Percentiles rank a stretch among this genome's conserved stretches.
Conservation (phyloP, 345 rosid genomes). For the Stellera chamaejasme region DNA sequence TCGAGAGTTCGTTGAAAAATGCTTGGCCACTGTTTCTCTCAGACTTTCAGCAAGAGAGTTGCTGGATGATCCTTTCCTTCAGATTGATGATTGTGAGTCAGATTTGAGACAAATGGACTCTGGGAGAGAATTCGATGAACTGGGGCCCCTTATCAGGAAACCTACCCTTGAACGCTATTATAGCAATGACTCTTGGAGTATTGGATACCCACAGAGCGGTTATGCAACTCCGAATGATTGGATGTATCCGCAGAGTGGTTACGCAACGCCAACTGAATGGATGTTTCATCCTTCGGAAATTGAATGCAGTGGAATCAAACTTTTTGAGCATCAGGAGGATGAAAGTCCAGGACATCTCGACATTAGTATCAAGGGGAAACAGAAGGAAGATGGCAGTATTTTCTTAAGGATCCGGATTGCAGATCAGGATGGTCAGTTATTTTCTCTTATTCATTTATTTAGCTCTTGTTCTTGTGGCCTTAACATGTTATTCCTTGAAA, state of each 20-base stretch:
- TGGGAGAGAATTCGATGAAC: conserved; percentile 29
- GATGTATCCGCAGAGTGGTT: conserved; percentile 20
- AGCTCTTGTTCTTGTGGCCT: neutral
- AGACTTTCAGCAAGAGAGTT: conserved; percentile 89
- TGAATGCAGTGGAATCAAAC: conserved; percentile 56
- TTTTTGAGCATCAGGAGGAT: conserved; percentile 62
- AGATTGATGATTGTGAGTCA: conserved; percentile 43
- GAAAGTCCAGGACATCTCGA: conserved; percentile 47
- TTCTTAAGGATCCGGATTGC: conserved; percentile 65
- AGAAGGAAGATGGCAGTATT: conserved; percentile 49
- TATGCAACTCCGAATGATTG: conserved; percentile 37
- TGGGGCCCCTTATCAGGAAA: conserved; percentile 44
- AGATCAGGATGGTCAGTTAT: conserved; percentile 70
- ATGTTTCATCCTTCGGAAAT: conserved; percentile 41
- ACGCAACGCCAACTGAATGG: conserved; percentile 35
- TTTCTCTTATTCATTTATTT: conserved; percentile 1
- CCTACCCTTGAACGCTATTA: conserved; percentile 36
- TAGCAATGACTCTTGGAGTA: conserved; percentile 23
- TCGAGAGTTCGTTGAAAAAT: conserved; percentile 71
- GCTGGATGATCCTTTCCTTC: conserved; percentile 76
- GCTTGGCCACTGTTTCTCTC: conserved; percentile 70
- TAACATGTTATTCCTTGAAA: conserved; percentile 3
- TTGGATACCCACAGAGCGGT: conserved; percentile 35
- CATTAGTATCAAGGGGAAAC: conserved; percentile 79
- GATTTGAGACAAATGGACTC: conserved; percentile 41